phyloP scores from a whole-genome alignment of 2,329 filamentous ascomycete genomes.

The Aspergillus melleus region DNA sequence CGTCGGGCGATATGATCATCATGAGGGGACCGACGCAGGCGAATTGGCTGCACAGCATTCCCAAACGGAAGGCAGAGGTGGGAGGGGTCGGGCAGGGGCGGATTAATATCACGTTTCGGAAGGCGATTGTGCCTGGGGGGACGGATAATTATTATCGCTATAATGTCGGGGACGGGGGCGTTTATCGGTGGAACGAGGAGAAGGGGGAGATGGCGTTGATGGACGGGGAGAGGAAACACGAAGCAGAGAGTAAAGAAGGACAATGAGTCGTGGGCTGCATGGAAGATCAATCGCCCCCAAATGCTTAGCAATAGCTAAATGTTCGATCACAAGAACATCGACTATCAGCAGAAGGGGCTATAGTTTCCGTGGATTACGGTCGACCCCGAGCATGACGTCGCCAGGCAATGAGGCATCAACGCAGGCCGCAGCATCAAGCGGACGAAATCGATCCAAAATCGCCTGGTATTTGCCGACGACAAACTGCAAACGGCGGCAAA shows the following conservation, averaged over 20 bases:
- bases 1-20: slow-evolving; percentile 73
- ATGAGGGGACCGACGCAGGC: slow-evolving; percentile 76
- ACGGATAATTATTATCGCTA: slow-evolving; percentile 85
- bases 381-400: no score
- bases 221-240: not conserved
- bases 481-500: no score
- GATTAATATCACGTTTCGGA: slow-evolving; percentile 77
- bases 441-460: no score
- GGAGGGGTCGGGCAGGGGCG: slow-evolving; percentile 60
- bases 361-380: no score
- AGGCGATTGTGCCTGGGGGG: slow-evolving; percentile 68
- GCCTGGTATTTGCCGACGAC: no score
- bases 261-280: no score
- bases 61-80: slow-evolving; percentile 58
- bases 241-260: not conserved
- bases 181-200: slow-evolving; percentile 66
- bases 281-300: no score
- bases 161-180: slow-evolving; percentile 70
- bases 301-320: no score
- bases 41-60: slow-evolving; percentile 76
- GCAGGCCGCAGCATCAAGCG: no score
- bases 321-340: no score
- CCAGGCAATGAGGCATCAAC: no score
- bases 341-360: no score
- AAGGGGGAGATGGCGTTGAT: slow-evolving; percentile 25